These are phyloP conservation scores for Boletus eberwhitei DNA, from an alignment of 768 basidiomycete genomes.

Conservation along the genomic window DNA sequence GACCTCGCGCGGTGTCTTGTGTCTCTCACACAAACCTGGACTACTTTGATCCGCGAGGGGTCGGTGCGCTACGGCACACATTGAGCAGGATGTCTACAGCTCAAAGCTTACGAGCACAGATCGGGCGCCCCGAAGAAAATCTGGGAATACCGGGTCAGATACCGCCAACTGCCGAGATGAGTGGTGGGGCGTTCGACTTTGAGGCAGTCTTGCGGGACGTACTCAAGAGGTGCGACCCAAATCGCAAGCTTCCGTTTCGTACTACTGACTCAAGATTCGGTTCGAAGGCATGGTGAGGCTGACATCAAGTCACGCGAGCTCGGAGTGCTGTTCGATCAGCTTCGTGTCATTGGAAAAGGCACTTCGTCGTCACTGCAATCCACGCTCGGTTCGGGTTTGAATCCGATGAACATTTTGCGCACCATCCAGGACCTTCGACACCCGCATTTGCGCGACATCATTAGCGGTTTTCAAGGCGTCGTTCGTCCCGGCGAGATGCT, in stretches of 20 bases:
- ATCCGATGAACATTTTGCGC: conserved; percentile 45
- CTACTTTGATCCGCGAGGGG: conserved; percentile 54
- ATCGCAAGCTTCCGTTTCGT: not conserved
- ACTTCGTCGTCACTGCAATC: conserved; percentile 50
- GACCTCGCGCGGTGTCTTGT: conserved; percentile 1
- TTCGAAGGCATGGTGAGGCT: conserved; percentile 42
- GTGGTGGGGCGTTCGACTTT: conserved; percentile 31
- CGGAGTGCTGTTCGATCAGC: conserved; percentile 57
- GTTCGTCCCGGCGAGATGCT: conserved; percentile 66
- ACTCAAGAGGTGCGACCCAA: conserved; percentile 18
- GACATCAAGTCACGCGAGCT: conserved; percentile 53
- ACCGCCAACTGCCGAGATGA: not conserved
- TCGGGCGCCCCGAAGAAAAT: not conserved
- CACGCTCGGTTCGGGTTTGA: conserved; percentile 62
- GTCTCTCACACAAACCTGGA: conserved; percentile 40
- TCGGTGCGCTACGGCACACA: conserved; percentile 24
- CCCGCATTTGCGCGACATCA: conserved; percentile 56
- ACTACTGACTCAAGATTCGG: not conserved
- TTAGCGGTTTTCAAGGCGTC: conserved; percentile 52
- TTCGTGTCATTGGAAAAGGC: conserved; percentile 60
- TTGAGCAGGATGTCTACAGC: conserved; percentile 16
- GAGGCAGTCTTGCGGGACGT: conserved; percentile 26
- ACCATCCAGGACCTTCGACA: conserved; percentile 48
- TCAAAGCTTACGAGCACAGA: conserved; percentile 1
- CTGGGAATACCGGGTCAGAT: not conserved